phyloP scores from a whole-genome alignment of 1,284 basidiomycete genomes.

The Irpex lacteus region DNA sequence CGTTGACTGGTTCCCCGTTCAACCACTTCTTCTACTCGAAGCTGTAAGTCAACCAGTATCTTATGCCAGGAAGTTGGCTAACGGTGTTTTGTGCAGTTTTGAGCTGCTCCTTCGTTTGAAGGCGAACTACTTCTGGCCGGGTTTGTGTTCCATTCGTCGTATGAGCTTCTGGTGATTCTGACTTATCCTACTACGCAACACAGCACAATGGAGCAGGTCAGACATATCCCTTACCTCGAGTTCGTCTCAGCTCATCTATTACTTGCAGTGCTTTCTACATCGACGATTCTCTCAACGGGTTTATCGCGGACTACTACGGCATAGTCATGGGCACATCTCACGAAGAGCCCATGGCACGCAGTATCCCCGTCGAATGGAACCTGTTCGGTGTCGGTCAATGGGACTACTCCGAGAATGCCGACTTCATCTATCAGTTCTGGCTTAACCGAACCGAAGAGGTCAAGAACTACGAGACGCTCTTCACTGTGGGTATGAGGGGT shows the following conservation, averaged over 20 bases:
- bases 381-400: conserved; percentile 54
- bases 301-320: conserved; percentile 63
- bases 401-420: conserved; percentile 55
- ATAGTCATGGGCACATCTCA: conserved; percentile 72
- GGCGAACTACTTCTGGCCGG: conserved; percentile 73
- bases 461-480: conserved; percentile 56
- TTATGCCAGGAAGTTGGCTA: conserved; percentile 3
- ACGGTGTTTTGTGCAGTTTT: conserved; percentile 36
- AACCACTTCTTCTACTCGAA: conserved; percentile 65
- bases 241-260: background rate
- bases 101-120: conserved; percentile 69
- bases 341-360: conserved; percentile 66
- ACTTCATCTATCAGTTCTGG: conserved; percentile 59
- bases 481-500: conserved; percentile 67
- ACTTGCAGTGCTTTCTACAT: conserved; percentile 56
- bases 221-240: background rate
- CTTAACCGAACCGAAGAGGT: conserved; percentile 54
- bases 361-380: conserved; percentile 58
- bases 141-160: conserved; percentile 21
- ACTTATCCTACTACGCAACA: background rate
- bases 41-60: conserved; percentile 37
- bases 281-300: conserved; percentile 65
- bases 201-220: conserved; percentile 45
- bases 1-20: conserved; percentile 52
- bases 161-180: background rate